Evolutionary conservation across 2,329 filamentous ascomycete genomes (phyloP), one percentile per base, ranked within the genome.

Genomic region (Aspergillus transmontanensis): DNA sequence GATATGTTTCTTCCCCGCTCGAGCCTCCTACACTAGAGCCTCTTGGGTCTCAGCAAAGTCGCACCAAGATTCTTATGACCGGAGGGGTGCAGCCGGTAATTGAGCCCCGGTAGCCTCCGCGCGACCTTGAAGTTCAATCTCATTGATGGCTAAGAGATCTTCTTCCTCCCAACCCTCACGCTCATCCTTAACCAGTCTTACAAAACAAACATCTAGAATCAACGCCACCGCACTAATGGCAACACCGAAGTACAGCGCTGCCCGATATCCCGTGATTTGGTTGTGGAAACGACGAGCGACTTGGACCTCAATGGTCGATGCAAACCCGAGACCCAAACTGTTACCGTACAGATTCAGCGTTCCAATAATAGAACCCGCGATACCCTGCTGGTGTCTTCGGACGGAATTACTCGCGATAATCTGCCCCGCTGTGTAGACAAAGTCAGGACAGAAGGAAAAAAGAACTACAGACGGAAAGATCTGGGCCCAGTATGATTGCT

Each of bases 341-440:
- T 77, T 77, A 0, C 78, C 79, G 62, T 83, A 83, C 16, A 79
- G 71, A 57, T 79, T 73, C 14, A 84, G 64, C 0, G 79, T 80
- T 1, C 83, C 83, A 9, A 86, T 79, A 2, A 87, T 71, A 16
- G 79, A 82, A 0, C 79, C 82, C 0, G 84, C 84, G 3, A 86
- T 76, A 0, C 85, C 84, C 57, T 86, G 83, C 26, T 86, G 77
- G 6, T 78, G 76, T 3, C 78, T 75, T 3, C 69, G 75, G 34
- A 86, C 83, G 0, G 78, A 79, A 61, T 86, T 85, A 59, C 84
- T 85, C 0, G 83, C 82, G 59, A 86, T 84, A 5, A 86, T 82
- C 63, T 86, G 82, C 0, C 82, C 82, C 0, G 82, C 82, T 0
- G 82, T 81, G 59, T 81, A 85, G 6, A 84, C 77, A 2, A 86